Conservation (phyloP, 2,329 filamentous ascomycete genomes). For the Alternaria arborescens region DNA sequence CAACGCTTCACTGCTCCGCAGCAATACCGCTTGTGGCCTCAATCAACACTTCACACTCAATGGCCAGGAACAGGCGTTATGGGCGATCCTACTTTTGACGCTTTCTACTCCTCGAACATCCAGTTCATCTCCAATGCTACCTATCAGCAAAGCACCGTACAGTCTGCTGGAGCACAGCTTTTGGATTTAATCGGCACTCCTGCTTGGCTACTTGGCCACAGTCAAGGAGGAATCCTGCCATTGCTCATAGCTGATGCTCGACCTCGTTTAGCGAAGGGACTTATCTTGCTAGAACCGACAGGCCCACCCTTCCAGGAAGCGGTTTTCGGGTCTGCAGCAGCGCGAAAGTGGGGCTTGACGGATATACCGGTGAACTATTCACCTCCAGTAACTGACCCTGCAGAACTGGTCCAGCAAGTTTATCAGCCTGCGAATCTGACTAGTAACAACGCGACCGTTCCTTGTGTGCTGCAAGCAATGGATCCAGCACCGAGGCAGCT, state of each 20-base stretch:
- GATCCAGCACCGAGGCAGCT: slow-evolving; percentile 52
- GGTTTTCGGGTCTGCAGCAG: slow-evolving; percentile 9
- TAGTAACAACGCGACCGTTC: slow-evolving; percentile 3
- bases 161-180: slow-evolving; percentile 51
- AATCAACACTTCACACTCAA: slow-evolving; percentile 55
- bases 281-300: slow-evolving; percentile 62
- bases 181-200: slow-evolving; percentile 54
- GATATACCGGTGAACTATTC: slow-evolving; percentile 9
- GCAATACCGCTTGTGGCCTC: slow-evolving; percentile 46
- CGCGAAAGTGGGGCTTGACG: slow-evolving; percentile 3
- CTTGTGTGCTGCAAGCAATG: slow-evolving; percentile 45
- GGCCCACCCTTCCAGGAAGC: slow-evolving; percentile 59
- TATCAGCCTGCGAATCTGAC: slow-evolving; percentile 5
- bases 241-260: slow-evolving; percentile 56
- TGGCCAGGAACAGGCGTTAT: slow-evolving; percentile 49
- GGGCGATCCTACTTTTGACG: slow-evolving; percentile 60
- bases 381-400: neutral
- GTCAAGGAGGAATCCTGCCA: slow-evolving; percentile 59
- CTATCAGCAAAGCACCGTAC: slow-evolving; percentile 36
- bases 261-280: slow-evolving; percentile 58
- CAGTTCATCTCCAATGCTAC: slow-evolving; percentile 34
- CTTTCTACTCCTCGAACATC: slow-evolving; percentile 57
- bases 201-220: slow-evolving; percentile 53
- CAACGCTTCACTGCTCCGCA: slow-evolving; percentile 16
- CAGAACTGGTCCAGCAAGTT: neutral